These are phyloP conservation scores for Lepidium sativum DNA, from an alignment of 345 rosid genomes.

Conservation along the genomic window DNA sequence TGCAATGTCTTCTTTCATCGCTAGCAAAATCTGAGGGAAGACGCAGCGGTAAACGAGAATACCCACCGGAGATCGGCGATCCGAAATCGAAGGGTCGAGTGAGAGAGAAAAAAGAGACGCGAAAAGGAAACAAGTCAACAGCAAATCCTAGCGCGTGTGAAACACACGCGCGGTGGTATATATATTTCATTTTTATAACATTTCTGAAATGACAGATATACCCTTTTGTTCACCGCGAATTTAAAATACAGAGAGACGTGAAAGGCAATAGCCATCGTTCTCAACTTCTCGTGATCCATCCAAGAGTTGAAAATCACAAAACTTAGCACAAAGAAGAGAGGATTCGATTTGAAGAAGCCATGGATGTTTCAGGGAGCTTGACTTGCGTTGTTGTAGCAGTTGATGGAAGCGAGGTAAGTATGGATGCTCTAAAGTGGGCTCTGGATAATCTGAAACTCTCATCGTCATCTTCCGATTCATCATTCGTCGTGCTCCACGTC, in stretches of 20 bases:
- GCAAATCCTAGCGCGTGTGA: constrained; percentile 11
- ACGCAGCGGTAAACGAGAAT: neutral
- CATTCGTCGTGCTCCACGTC: constrained; percentile 64
- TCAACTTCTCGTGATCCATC: neutral
- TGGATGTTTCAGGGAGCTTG: constrained; percentile 43
- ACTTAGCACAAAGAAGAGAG: neutral
- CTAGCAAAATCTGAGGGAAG: neutral
- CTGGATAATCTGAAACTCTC: constrained; percentile 72
- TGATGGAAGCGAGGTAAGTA: constrained; percentile 89
- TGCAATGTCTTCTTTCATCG: constrained; percentile 47
- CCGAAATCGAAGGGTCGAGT: constrained; percentile 15
- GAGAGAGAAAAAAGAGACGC: constrained; percentile 8
- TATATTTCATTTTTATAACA: neutral
- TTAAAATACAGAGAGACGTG: constrained; percentile 5
- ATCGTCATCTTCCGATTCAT: constrained; percentile 40
- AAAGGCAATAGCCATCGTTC: neutral
- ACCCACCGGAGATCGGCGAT: constrained; percentile 15
- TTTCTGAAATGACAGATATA: neutral
- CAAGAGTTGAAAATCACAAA: constrained; percentile 10
- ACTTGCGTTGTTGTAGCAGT: constrained; percentile 67
- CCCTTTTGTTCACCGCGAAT: constrained; percentile 3
- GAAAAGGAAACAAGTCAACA: constrained; percentile 16
- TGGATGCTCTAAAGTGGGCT: constrained; percentile 78
- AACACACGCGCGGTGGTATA: constrained; percentile 12
- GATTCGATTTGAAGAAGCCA: constrained; percentile 1